Conservation (phyloP, 2,329 filamentous ascomycete species). For the Diaporthe longicolla region DNA sequence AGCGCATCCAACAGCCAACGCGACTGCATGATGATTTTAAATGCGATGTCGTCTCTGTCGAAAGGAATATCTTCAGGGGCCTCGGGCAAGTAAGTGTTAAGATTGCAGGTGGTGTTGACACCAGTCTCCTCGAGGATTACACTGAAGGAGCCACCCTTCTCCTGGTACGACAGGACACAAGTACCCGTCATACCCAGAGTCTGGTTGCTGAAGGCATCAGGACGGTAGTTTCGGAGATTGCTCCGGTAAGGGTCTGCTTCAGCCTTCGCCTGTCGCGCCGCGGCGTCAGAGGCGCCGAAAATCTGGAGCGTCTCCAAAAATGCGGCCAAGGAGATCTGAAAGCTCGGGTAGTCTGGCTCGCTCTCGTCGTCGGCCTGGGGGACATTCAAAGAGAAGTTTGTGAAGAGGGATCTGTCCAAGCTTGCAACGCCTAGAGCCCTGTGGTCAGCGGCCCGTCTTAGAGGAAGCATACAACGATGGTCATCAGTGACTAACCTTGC, state of each 20-base stretch:
- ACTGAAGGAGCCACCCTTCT: constrained; percentile 82
- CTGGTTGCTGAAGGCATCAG: constrained; percentile 86
- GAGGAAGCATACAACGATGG: constrained; percentile 29
- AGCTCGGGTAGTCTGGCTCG: constrained; percentile 71
- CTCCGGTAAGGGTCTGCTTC: constrained; percentile 73
- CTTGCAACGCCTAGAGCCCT: constrained; percentile 76
- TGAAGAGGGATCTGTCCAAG: constrained; percentile 90
- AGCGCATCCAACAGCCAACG: constrained; percentile 80
- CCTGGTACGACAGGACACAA: constrained; percentile 84
- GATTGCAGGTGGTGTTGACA: constrained; percentile 89
- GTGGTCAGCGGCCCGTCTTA: constrained; percentile 50
- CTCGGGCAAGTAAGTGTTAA: constrained; percentile 89
- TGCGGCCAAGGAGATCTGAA: constrained; percentile 88
- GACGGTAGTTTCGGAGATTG: constrained; percentile 72
- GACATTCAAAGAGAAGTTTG: constrained; percentile 81
- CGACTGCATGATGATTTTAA: constrained; percentile 96
- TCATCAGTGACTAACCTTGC: constrained; percentile 75
- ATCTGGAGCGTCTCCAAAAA: constrained; percentile 96
- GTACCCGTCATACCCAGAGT: constrained; percentile 87
- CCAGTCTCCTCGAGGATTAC: constrained; percentile 89
- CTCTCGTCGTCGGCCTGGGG: constrained; percentile 57
- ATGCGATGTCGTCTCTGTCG: constrained; percentile 80
- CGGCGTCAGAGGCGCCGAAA: constrained; percentile 85
- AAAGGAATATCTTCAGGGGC: constrained; percentile 87
- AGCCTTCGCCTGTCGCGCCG: constrained; percentile 69